A percentile compares a stretch with the other conserved stretches of the same genome.
Conservation (phyloP, 192 early-diverging fungal genomes). For the Gigaspora rosea region DNA sequence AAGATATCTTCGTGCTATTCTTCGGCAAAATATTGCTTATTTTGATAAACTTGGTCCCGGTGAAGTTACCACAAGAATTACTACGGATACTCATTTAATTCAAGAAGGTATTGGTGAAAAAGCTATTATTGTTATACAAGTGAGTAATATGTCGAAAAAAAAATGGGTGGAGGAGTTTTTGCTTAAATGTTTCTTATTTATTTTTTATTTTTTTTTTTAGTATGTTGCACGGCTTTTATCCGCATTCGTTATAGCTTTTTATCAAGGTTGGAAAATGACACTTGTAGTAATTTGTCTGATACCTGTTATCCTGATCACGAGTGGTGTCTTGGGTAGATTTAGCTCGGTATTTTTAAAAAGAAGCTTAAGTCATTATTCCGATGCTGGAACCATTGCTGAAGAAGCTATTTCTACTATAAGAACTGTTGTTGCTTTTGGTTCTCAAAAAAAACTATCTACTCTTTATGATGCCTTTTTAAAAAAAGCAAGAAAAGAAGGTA, state of each 20-base stretch:
- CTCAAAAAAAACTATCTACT: constrained; percentile 50
- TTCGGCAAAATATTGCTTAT: constrained; percentile 89
- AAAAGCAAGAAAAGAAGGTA: constrained; percentile 43
- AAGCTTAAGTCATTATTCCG: constrained; percentile 67
- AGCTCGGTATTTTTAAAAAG: constrained; percentile 48
- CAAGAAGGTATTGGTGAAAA: constrained; percentile 92
- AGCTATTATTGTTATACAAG: constrained; percentile 36
- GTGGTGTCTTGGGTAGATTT: constrained; percentile 62
- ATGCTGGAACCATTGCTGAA: constrained; percentile 70
- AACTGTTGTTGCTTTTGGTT: constrained; percentile 81
- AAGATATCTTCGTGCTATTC: constrained; percentile 71
- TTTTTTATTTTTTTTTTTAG: not conserved
- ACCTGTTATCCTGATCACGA: constrained; percentile 66
- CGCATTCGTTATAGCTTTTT: constrained; percentile 66
- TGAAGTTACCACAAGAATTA: constrained; percentile 81
- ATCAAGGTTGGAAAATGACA: constrained; percentile 60
- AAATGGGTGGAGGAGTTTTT: no score
- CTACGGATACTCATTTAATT: constrained; percentile 84
- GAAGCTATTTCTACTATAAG: constrained; percentile 85
- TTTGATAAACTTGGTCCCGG: constrained; percentile 83
- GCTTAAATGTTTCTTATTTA: not conserved
- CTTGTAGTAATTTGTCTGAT: constrained; percentile 66
- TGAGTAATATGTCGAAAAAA: no score
- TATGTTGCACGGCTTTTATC: constrained; percentile 61
- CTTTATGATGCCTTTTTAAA: constrained; percentile 47